Conservation (phyloP, 2,329 filamentous ascomycete species). For the Talaromyces funiculosus region DNA sequence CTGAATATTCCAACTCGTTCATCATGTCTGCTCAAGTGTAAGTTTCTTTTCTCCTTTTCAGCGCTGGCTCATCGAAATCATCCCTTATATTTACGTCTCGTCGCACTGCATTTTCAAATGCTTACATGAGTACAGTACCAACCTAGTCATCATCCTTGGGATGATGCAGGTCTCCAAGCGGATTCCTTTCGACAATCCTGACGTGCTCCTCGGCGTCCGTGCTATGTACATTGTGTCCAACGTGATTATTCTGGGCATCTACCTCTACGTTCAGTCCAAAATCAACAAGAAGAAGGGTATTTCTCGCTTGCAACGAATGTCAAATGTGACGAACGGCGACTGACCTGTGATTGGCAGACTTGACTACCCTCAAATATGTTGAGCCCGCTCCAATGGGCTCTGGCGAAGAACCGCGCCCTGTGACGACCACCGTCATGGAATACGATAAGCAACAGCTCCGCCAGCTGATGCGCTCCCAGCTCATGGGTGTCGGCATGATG, state of each 20-base stretch:
- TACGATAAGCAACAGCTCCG: conserved; percentile 88
- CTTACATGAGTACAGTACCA: conserved; percentile 57
- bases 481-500: conserved; percentile 99
- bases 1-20: conserved; percentile 11
- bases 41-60: conserved; percentile 24
- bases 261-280: conserved; percentile 75
- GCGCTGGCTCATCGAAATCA: background rate
- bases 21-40: conserved; percentile 65
- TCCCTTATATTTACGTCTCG: background rate
- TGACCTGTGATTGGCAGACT: conserved; percentile 53
- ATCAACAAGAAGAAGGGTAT: conserved; percentile 98
- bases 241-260: conserved; percentile 75
- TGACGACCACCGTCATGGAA: conserved; percentile 92
- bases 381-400: conserved; percentile 92
- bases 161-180: conserved; percentile 99
- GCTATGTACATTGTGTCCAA: conserved; percentile 65
- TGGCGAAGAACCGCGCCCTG: conserved; percentile 87
- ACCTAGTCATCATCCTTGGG: conserved; percentile 88
- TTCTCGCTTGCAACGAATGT: conserved; percentile 22
- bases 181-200: conserved; percentile 87
- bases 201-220: conserved; percentile 60
- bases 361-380: conserved; percentile 97
- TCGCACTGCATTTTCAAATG: background rate
- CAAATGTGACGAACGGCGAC: background rate
- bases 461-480: conserved; percentile 77